phyloP scores from a whole-genome alignment of 306 rosid genomes.

The Hippophae tibetana region DNA sequence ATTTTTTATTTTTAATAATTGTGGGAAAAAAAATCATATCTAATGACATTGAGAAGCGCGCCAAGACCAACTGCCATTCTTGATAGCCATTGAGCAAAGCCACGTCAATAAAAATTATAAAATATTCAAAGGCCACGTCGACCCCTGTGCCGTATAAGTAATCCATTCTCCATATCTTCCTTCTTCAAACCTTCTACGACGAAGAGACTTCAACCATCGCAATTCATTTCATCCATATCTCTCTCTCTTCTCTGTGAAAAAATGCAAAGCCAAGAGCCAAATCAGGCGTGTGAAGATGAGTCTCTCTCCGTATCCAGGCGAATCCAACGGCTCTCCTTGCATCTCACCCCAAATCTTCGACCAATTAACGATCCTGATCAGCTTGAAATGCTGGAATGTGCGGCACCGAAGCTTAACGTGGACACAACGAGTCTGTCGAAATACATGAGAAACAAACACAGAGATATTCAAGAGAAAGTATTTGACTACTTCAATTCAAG shows the following conservation, averaged over 20 bases:
- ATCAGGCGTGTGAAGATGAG: constrained; percentile 25
- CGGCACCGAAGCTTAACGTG: constrained; percentile 33
- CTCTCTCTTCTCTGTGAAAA: neutral
- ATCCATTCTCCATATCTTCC: neutral
- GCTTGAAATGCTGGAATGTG: constrained; percentile 37
- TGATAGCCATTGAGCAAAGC: neutral
- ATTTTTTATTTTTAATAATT: too few relatives aligned
- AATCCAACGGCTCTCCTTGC: constrained; percentile 44
- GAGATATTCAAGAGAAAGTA: constrained; percentile 60
- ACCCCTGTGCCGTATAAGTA: constrained; percentile 13
- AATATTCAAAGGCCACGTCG: neutral
- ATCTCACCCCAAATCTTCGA: constrained; percentile 34
- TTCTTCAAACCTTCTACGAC: neutral
- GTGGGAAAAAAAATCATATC: too few relatives aligned
- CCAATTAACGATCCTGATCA: neutral
- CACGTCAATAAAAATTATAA: neutral
- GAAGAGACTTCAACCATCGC: neutral
- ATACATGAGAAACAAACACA: constrained; percentile 56
- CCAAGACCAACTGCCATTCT: neutral
- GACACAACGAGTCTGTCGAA: constrained; percentile 27
- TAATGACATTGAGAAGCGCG: too few relatives aligned
- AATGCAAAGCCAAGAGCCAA: constrained; percentile 12
- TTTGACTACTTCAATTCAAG: constrained; percentile 49
- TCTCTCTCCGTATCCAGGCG: constrained; percentile 30
- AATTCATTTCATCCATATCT: neutral